Percentiles rank a stretch among this genome's conserved stretches.
Evolutionary conservation across 768 basidiomycete genomes (phyloP).

Genomic region (Tricholoma saponaceum): DNA sequence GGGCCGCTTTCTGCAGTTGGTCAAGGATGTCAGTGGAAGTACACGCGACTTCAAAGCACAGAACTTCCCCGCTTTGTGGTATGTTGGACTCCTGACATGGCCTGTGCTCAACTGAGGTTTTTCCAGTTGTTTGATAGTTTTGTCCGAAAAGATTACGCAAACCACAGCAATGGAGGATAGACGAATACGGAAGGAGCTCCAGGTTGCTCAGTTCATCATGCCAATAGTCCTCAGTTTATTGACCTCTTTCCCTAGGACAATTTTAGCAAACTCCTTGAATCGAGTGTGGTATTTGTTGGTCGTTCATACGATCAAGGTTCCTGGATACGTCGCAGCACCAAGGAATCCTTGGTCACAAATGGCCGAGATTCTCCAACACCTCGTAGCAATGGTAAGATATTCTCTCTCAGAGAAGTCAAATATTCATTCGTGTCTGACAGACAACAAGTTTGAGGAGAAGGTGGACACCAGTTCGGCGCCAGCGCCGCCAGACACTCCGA

Average conservation of each 20-base stretch:
- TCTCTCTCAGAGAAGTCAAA: not conserved
- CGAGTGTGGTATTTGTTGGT: conserved; percentile 69
- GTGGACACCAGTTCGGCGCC: conserved; percentile 39
- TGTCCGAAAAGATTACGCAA: conserved; percentile 82
- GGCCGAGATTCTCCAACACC: conserved; percentile 71
- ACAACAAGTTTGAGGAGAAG: conserved; percentile 62
- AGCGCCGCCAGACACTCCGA: conserved; percentile 28
- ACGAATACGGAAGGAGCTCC: conserved; percentile 82
- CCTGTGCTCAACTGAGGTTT: not conserved
- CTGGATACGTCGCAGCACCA: conserved; percentile 72
- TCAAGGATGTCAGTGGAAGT: conserved; percentile 69
- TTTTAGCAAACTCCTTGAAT: conserved; percentile 81
- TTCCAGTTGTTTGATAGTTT: conserved; percentile 67
- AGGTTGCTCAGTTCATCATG: conserved; percentile 38
- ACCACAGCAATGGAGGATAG: conserved; percentile 91
- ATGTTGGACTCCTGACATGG: conserved; percentile 15
- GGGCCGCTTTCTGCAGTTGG: conserved; percentile 70
- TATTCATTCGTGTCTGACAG: conserved; percentile 16
- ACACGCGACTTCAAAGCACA: conserved; percentile 68
- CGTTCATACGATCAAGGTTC: conserved; percentile 71
- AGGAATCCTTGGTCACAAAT: conserved; percentile 55
- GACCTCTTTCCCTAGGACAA: conserved; percentile 50
- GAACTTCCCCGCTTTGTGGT: conserved; percentile 73
- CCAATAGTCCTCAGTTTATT: not conserved
- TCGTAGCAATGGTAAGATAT: conserved; percentile 41